Conservation (phyloP, 192 early-diverging fungal species). For the Backusella australiensis region DNA sequence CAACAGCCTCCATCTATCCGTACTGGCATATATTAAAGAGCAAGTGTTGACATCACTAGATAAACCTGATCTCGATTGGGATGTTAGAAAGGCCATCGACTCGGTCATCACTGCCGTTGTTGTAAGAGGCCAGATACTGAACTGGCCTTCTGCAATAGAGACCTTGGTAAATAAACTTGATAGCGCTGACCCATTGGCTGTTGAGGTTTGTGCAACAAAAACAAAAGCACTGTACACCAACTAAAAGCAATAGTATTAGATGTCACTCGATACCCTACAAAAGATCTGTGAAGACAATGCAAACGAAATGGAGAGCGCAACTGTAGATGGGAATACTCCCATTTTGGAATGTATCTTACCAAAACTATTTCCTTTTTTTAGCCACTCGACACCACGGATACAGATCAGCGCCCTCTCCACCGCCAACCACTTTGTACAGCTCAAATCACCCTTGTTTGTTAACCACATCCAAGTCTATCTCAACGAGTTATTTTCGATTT, state of each 20-base stretch:
- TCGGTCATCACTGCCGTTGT: conserved; percentile 90
- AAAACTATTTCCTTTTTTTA: conserved; percentile 82
- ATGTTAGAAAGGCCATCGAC: conserved; percentile 77
- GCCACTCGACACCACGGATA: conserved; percentile 66
- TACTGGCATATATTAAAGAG: conserved; percentile 27
- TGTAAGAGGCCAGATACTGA: conserved; percentile 56
- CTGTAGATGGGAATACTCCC: conserved; percentile 69
- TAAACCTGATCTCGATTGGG: conserved; percentile 54
- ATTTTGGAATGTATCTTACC: conserved; percentile 80
- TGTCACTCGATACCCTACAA: conserved; percentile 78
- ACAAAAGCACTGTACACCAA: background rate
- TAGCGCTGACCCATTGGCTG: conserved; percentile 57
- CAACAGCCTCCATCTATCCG: conserved; percentile 48
- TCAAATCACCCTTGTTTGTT: conserved; percentile 65
- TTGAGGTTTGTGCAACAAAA: conserved; percentile 68
- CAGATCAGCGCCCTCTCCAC: conserved; percentile 80
- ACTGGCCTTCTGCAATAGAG: conserved; percentile 80
- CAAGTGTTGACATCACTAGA: conserved; percentile 38
- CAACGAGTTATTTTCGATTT: conserved; percentile 71
- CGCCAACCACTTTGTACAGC: conserved; percentile 82
- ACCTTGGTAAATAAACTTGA: conserved; percentile 76
- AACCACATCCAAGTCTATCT: conserved; percentile 67
- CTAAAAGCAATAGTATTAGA: conserved; percentile 45
- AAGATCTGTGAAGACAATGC: conserved; percentile 96
- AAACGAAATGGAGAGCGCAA: conserved; percentile 71